These are phyloP conservation scores for Wickerhamomyces sp. DNA, from an alignment of 1,139 yeast genomes.

Conservation along the genomic window DNA sequence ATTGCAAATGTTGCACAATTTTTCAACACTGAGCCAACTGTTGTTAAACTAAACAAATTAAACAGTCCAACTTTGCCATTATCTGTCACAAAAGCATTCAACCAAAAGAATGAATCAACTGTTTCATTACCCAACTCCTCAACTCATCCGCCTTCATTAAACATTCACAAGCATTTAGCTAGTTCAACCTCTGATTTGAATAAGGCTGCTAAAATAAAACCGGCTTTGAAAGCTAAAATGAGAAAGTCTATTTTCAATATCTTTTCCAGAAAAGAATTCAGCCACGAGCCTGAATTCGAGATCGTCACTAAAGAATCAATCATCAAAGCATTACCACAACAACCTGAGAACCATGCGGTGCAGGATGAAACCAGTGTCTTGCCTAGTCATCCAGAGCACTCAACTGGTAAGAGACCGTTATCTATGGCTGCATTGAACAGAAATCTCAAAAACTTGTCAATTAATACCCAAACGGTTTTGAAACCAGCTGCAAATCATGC, in stretches of 20 bases:
- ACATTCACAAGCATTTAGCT: constrained; percentile 4
- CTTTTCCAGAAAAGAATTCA: constrained; percentile 15
- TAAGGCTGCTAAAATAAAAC: constrained; percentile 7
- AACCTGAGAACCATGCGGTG: neutral
- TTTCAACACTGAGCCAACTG: constrained; percentile 9
- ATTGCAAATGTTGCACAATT: constrained; percentile 11
- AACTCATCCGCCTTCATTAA: neutral
- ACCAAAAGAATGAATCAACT: neutral
- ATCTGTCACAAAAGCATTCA: constrained; percentile 1
- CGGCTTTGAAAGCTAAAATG: constrained; percentile 14
- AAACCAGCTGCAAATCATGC: neutral
- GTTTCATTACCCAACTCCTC: neutral
- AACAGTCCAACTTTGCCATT: constrained; percentile 2
- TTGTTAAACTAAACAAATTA: constrained; percentile 2
- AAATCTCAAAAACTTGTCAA: constrained; percentile 16
- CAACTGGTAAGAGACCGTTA: constrained; percentile 1
- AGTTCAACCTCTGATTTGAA: constrained; percentile 10
- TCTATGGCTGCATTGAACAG: constrained; percentile 22
- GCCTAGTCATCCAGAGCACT: neutral
- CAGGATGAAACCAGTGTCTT: neutral
- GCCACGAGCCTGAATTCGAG: constrained; percentile 19
- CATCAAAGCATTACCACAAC: neutral
- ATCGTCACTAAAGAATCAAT: constrained; percentile 15
- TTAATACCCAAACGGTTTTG: constrained; percentile 6
- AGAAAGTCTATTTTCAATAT: constrained; percentile 29